Percentiles rank a stretch among this genome's conserved stretches.
Evolutionary conservation across 208 protist species (phyloP).

Genomic region (Crithidia sp.): DNA sequence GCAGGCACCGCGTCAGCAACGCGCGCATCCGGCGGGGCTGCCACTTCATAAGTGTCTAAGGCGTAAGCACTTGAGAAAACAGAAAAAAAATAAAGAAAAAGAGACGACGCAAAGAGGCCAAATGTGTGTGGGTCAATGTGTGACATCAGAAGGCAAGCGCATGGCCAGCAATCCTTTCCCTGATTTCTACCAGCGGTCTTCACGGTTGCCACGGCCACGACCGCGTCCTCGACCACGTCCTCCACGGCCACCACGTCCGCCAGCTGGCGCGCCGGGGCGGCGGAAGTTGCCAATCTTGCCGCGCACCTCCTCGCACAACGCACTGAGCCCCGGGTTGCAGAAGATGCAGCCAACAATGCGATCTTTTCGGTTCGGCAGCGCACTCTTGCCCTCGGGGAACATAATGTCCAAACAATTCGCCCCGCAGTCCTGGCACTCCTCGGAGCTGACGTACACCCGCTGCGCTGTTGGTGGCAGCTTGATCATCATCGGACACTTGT

Average conservation of each 20-base stretch:
- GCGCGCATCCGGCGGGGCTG: too few relatives aligned
- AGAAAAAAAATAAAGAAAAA: background rate
- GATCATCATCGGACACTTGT: slow-evolving; percentile 90
- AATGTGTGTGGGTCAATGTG: background rate
- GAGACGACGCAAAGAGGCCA: background rate
- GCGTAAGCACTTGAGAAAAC: background rate
- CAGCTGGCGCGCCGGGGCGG: slow-evolving; percentile 29
- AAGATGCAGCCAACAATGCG: slow-evolving; percentile 80
- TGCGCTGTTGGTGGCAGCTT: slow-evolving; percentile 82
- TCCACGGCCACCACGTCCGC: slow-evolving; percentile 29
- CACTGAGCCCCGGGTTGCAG: slow-evolving; percentile 64
- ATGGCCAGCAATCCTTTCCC: too few relatives aligned
- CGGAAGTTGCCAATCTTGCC: slow-evolving; percentile 73
- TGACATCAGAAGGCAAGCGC: background rate
- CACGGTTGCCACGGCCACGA: slow-evolving; percentile 26
- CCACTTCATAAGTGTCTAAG: background rate
- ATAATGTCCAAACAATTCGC: slow-evolving; percentile 76
- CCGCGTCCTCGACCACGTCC: slow-evolving; percentile 29
- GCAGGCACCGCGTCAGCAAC: background rate
- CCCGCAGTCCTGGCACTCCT: slow-evolving; percentile 83
- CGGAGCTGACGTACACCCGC: slow-evolving; percentile 73
- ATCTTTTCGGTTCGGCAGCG: slow-evolving; percentile 78
- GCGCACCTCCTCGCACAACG: slow-evolving; percentile 76
- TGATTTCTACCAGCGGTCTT: slow-evolving; percentile 16
- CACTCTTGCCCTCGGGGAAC: slow-evolving; percentile 83